phyloP scores from a whole-genome alignment of 2,329 filamentous ascomycete genomes.

The Fusarium sp. region DNA sequence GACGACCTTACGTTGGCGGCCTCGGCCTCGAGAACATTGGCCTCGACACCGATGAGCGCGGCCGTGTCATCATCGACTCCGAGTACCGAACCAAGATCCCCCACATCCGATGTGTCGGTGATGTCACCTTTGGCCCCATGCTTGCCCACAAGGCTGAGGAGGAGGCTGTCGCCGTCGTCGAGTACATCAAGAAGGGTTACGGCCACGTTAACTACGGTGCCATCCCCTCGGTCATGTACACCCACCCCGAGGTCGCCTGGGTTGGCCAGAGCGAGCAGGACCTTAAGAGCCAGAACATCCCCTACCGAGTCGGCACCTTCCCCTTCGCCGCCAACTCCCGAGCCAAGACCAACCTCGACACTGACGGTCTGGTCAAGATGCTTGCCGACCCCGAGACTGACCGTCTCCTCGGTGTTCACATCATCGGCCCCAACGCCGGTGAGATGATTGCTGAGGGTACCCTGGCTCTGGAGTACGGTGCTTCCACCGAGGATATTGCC shows the following conservation, averaged over 20 bases:
- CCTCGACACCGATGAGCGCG: constrained; percentile 88
- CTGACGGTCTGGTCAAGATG: constrained; percentile 97
- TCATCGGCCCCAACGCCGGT: constrained; percentile 92
- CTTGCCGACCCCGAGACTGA: constrained; percentile 96
- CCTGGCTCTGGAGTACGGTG: constrained; percentile 94
- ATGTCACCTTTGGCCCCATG: constrained; percentile 98
- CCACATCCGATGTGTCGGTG: constrained; percentile 96
- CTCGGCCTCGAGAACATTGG: constrained; percentile 94
- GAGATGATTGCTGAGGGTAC: constrained; percentile 99
- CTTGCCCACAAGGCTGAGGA: constrained; percentile 99
- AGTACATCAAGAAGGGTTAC: constrained; percentile 97
- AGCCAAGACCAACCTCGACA: constrained; percentile 98
- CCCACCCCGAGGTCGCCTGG: constrained; percentile 97
- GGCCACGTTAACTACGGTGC: constrained; percentile 99
- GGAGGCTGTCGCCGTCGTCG: constrained; percentile 91
- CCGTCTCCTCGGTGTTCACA: constrained; percentile 93
- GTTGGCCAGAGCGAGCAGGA: constrained; percentile 98
- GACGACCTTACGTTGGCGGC: constrained; percentile 88
- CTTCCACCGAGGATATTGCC: constrained; percentile 91
- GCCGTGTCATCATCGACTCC: constrained; percentile 94
- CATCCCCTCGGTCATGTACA: constrained; percentile 99
- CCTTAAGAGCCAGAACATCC: constrained; percentile 85
- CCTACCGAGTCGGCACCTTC: constrained; percentile 93
- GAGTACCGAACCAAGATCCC: constrained; percentile 98
- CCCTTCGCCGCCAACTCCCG: constrained; percentile 98